These are phyloP conservation scores for Trypethelium eluteriae DNA, from an alignment of 495 filamentous ascomycete species.

Conservation along the genomic window DNA sequence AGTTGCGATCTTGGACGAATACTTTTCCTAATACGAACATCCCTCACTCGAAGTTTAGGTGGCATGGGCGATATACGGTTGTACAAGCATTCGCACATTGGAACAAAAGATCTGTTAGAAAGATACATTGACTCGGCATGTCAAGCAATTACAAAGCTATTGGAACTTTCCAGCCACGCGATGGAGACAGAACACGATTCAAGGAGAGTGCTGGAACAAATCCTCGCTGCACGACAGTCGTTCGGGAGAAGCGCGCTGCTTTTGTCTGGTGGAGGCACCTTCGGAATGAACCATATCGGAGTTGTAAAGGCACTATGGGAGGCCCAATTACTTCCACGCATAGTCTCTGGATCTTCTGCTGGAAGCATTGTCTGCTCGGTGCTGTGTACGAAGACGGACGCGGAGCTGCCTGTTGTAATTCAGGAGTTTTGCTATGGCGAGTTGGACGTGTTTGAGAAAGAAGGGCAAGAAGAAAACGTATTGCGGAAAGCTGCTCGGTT, in stretches of 20 bases:
- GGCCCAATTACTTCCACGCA: slow-evolving; percentile 67
- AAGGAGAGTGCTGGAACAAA: slow-evolving; percentile 61
- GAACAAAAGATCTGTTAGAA: slow-evolving; percentile 82
- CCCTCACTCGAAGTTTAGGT: slow-evolving; percentile 71
- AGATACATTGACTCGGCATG: slow-evolving; percentile 72
- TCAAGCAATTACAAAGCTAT: slow-evolving; percentile 55
- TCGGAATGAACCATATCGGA: slow-evolving; percentile 93
- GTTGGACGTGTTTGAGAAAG: slow-evolving; percentile 72
- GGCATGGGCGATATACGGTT: slow-evolving; percentile 77
- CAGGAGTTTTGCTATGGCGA: slow-evolving; percentile 71
- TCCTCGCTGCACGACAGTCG: slow-evolving; percentile 72
- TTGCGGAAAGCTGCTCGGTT: slow-evolving; percentile 65
- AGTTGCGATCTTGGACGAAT: slow-evolving; percentile 67
- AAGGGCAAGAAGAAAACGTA: slow-evolving; percentile 51
- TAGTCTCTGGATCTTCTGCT: slow-evolving; percentile 88
- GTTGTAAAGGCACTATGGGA: slow-evolving; percentile 83
- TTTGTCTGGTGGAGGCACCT: slow-evolving; percentile 83
- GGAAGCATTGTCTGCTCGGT: slow-evolving; percentile 90
- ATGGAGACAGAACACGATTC: background rate
- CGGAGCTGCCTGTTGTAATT: slow-evolving; percentile 69
- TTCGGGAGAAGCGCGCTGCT: slow-evolving; percentile 84
- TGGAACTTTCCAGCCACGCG: slow-evolving; percentile 39
- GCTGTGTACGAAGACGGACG: slow-evolving; percentile 74
- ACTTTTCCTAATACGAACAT: slow-evolving; percentile 73
- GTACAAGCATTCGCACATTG: slow-evolving; percentile 76